Conservation (phyloP, 176 grass and related monocot species). For the Paspalum notatum region DNA sequence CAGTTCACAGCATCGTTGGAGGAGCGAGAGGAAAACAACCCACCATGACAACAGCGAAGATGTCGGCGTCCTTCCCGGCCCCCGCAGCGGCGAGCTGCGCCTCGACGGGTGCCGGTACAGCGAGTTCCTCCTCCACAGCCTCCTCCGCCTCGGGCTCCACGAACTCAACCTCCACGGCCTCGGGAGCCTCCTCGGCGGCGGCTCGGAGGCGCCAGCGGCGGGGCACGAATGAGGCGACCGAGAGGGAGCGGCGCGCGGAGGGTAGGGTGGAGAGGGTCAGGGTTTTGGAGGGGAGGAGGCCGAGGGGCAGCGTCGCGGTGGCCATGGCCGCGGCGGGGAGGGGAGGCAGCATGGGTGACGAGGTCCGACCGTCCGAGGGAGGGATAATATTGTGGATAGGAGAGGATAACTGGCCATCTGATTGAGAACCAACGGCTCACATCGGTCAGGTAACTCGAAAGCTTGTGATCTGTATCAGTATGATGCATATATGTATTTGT, state of each 20-base stretch:
- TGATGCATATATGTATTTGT: too few relatives aligned
- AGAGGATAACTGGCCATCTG: not conserved
- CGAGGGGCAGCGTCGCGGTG: constrained; percentile 60
- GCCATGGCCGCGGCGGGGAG: constrained; percentile 39
- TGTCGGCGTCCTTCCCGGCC: constrained; percentile 70
- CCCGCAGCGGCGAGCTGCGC: constrained; percentile 61
- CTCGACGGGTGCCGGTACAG: constrained; percentile 69
- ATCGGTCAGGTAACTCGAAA: not conserved
- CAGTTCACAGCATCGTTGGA: not conserved
- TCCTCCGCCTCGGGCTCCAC: constrained; percentile 39
- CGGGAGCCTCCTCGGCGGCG: constrained; percentile 48
- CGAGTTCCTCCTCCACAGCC: constrained; percentile 20
- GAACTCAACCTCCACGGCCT: constrained; percentile 27
- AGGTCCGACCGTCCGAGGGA: not conserved
- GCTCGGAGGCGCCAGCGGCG: constrained; percentile 31
- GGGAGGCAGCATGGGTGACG: not conserved
- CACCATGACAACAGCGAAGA: constrained; percentile 95
- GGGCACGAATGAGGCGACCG: constrained; percentile 7
- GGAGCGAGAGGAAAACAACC: constrained; percentile 7
- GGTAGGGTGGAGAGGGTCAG: constrained; percentile 1
- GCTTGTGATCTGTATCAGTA: too few relatives aligned
- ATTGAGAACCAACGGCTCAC: not conserved
- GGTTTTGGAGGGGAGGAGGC: constrained; percentile 42
- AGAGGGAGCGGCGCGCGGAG: not conserved
- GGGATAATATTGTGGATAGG: constrained; percentile 70